A percentile compares a stretch with the other conserved stretches of the same genome.
Conservation (phyloP, 768 basidiomycete genomes). For the Hypsizygus marmoreus region DNA sequence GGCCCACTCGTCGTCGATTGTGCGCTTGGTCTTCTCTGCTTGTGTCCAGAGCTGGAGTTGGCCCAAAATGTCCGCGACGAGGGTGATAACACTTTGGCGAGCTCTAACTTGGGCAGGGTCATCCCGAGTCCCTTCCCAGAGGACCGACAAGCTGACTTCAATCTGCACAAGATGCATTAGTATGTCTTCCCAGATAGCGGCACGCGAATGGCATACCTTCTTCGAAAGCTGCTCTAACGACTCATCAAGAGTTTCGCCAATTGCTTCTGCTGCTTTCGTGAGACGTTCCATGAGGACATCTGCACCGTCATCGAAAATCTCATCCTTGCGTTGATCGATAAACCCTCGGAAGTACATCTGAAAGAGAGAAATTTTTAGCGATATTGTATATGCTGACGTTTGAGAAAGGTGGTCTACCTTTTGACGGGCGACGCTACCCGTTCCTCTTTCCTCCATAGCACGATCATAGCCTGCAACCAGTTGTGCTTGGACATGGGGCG, state of each 20-base stretch:
- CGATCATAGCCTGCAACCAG: conserved; percentile 52
- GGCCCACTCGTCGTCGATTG: conserved; percentile 12
- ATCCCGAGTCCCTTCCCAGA: conserved; percentile 59
- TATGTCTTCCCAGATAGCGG: conserved; percentile 9
- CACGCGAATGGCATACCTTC: conserved; percentile 42
- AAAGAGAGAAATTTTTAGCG: conserved; percentile 1
- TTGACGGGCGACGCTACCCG: conserved; percentile 59
- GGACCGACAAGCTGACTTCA: conserved; percentile 57
- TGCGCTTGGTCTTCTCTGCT: conserved; percentile 35
- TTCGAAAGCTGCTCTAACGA: conserved; percentile 52
- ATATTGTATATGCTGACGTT: not conserved
- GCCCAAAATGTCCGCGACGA: conserved; percentile 37
- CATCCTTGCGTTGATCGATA: conserved; percentile 43
- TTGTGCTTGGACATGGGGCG: conserved; percentile 56
- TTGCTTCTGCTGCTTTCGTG: conserved; percentile 44
- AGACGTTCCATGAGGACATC: conserved; percentile 51
- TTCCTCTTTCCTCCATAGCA: conserved; percentile 57
- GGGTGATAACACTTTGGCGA: conserved; percentile 40
- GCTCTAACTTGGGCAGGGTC: conserved; percentile 45
- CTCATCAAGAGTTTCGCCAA: conserved; percentile 49
- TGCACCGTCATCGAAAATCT: conserved; percentile 55
- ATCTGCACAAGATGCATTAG: conserved; percentile 28
- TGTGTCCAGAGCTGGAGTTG: conserved; percentile 48
- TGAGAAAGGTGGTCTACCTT: conserved; percentile 40
- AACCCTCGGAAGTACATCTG: conserved; percentile 52